phyloP scores from a whole-genome alignment of 148 eudicot genomes.

The Rhododendron ferrugineum region DNA sequence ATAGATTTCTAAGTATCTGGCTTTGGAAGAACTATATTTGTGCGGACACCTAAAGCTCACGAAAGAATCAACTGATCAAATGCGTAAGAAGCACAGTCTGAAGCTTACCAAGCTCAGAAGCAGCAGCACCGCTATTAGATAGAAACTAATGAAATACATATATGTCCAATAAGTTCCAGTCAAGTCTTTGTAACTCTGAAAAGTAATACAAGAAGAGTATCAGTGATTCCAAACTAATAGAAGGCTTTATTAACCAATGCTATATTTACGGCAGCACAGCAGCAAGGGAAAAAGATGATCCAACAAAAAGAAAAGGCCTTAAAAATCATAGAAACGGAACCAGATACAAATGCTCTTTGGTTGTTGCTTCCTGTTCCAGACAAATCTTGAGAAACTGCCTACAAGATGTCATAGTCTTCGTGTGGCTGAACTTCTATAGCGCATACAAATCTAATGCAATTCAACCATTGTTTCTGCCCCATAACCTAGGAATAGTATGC shows the following conservation, averaged over 20 bases:
- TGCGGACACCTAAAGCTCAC: neutral
- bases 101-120: conserved; percentile 88
- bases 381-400: neutral
- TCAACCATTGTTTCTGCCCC: neutral
- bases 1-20: neutral
- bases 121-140: conserved; percentile 71
- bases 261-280: neutral
- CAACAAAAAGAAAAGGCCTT: neutral
- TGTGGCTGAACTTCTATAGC: neutral
- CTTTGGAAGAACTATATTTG: neutral
- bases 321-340: neutral
- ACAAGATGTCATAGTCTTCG: neutral
- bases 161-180: conserved; percentile 65
- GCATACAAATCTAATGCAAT: neutral
- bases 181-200: conserved; percentile 77
- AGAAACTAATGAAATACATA: conserved; percentile 85
- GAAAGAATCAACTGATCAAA: neutral
- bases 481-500: neutral
- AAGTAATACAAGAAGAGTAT: conserved; percentile 15
- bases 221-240: conserved; percentile 7
- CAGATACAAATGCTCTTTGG: neutral
- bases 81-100: conserved; percentile 1
- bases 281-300: neutral
- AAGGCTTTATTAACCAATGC: neutral
- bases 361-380: neutral